Evolutionary conservation across 73 alveolate genomes (phyloP).

Genomic region (Tetrahymena thermophila): DNA sequence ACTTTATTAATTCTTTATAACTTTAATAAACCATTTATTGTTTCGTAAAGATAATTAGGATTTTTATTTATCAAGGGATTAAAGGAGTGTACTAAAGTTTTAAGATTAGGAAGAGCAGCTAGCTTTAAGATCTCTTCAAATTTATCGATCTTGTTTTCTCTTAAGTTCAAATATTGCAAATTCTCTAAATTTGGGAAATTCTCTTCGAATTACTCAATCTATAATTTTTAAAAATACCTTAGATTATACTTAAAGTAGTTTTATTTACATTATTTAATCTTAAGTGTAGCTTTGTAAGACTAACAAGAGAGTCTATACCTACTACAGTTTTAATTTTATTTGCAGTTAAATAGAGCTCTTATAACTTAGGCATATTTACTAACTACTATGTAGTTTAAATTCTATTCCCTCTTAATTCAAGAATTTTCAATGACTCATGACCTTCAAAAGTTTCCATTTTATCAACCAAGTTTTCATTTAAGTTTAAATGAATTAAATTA

Average conservation of each 20-base stretch:
- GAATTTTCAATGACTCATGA: constrained; percentile 4
- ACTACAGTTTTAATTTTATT: constrained; percentile 16
- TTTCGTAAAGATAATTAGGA: constrained; percentile 30
- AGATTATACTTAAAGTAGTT: not conserved
- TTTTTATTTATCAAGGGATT: constrained; percentile 14
- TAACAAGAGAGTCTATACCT: constrained; percentile 12
- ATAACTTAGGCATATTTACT: constrained; percentile 13
- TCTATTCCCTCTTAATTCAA: constrained; percentile 11
- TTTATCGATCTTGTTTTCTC: constrained; percentile 32
- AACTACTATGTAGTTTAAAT: not conserved
- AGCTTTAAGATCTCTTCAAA: constrained; percentile 24
- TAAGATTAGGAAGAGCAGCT: constrained; percentile 9
- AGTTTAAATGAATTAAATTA: constrained; percentile 5
- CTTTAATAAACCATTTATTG: constrained; percentile 1
- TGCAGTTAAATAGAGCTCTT: constrained; percentile 16
- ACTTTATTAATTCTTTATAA: constrained; percentile 21
- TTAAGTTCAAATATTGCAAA: constrained; percentile 14
- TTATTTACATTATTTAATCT: constrained; percentile 13
- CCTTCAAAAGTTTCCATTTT: constrained; percentile 44
- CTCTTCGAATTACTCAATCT: constrained; percentile 38
- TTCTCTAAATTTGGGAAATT: constrained; percentile 21
- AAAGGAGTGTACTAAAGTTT: not conserved
- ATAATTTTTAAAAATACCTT: not conserved
- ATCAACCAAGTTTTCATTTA: constrained; percentile 24
- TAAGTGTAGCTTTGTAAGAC: constrained; percentile 13